Evolutionary conservation across 108 stramenopile genomes (phyloP).

Genomic region (Aurantiochytrium sp.): DNA sequence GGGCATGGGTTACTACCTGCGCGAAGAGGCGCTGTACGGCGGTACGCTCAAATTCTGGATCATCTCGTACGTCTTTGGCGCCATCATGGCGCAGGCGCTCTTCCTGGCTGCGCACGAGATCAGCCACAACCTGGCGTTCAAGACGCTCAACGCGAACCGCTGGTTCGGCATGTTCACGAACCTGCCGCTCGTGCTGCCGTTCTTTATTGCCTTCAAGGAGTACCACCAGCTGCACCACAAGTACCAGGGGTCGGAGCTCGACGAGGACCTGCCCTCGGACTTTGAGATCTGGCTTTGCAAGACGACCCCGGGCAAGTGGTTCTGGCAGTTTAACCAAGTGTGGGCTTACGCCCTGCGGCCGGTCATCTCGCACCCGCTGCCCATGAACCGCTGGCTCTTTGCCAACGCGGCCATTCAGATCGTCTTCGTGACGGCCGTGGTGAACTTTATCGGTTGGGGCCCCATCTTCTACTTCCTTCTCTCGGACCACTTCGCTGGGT

Average conservation of each 20-base stretch:
- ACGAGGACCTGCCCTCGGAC: conserved; percentile 79
- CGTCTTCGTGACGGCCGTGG: conserved; percentile 61
- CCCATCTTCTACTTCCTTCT: conserved; percentile 65
- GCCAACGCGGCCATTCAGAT: conserved; percentile 60
- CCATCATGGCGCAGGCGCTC: conserved; percentile 74
- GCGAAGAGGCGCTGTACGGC: conserved; percentile 49
- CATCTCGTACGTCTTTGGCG: conserved; percentile 64
- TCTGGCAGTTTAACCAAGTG: conserved; percentile 76
- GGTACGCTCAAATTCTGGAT: conserved; percentile 39
- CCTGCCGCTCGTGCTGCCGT: conserved; percentile 71
- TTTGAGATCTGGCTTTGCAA: conserved; percentile 69
- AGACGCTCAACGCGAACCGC: conserved; percentile 63
- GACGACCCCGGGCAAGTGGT: conserved; percentile 65
- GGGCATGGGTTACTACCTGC: conserved; percentile 59
- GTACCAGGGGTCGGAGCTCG: conserved; percentile 69
- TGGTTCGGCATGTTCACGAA: conserved; percentile 76
- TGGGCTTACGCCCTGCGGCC: conserved; percentile 82
- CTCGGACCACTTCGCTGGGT: conserved; percentile 73
- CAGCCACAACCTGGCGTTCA: conserved; percentile 78
- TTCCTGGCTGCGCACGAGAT: conserved; percentile 84
- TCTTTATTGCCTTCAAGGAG: conserved; percentile 69
- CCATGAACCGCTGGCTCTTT: conserved; percentile 56
- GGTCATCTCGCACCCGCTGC: conserved; percentile 70
- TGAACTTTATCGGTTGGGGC: conserved; percentile 57
- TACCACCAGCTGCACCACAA: conserved; percentile 89